phyloP scores from a whole-genome alignment of 352 stramenopile species.

The Pythium guiyangense region DNA sequence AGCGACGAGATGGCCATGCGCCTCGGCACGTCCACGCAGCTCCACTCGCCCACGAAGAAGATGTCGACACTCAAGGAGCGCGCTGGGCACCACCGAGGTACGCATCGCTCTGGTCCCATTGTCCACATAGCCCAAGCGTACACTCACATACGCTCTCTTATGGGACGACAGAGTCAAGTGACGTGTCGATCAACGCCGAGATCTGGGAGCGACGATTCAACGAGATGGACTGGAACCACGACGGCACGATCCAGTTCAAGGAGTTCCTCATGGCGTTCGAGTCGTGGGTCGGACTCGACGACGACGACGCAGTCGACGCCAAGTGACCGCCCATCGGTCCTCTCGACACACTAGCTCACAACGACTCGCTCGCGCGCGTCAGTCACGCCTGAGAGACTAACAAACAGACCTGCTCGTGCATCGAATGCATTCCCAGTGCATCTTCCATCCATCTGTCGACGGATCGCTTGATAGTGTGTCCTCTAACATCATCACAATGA shows the following conservation, averaged over 20 bases:
- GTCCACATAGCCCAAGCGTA: background rate
- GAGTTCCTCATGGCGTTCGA: slow-evolving; percentile 88
- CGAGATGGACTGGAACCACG: slow-evolving; percentile 87
- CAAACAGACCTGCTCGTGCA: no score
- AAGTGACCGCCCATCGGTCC: background rate
- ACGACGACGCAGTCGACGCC: slow-evolving; percentile 35
- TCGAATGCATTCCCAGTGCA: no score
- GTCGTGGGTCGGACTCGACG: slow-evolving; percentile 81
- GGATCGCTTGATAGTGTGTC: no score
- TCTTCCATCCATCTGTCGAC: no score
- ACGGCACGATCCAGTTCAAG: slow-evolving; percentile 85
- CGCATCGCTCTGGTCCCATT: background rate
- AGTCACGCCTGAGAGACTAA: no score
- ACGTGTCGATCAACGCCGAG: slow-evolving; percentile 55
- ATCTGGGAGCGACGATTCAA: slow-evolving; percentile 82
- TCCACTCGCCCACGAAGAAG: slow-evolving; percentile 80
- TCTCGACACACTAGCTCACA: no score
- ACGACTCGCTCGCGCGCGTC: no score
- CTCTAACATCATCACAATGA: background rate
- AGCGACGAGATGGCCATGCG: slow-evolving; percentile 52
- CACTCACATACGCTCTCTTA: background rate
- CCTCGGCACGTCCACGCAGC: slow-evolving; percentile 50
- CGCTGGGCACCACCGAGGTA: slow-evolving; percentile 11
- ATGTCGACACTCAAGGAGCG: slow-evolving; percentile 35
- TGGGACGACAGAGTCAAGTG: slow-evolving; percentile 13